A percentile compares a stretch with the other conserved stretches of the same genome.
phyloP scores from a whole-genome alignment of 495 filamentous ascomycete species.

The Talaromyces nanjingensis region DNA sequence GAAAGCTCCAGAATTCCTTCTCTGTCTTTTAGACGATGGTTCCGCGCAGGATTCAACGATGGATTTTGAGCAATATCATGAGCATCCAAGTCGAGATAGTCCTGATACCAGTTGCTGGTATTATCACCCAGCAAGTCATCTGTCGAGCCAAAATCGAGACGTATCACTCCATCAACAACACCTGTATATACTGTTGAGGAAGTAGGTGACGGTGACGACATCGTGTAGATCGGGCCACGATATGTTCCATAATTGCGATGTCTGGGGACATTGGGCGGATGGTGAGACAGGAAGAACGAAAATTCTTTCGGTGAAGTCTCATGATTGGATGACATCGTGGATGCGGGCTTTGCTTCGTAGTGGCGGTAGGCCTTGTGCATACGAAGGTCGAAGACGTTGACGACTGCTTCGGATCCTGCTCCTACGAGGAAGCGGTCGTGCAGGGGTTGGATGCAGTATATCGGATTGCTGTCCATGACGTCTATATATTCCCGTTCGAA shows the following conservation, averaged over 20 bases:
- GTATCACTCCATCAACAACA: conserved; percentile 42
- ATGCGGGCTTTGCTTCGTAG: conserved; percentile 22
- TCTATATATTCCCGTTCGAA: conserved; percentile 47
- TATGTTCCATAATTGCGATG: conserved; percentile 19
- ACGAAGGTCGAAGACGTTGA: conserved; percentile 63
- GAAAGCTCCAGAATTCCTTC: conserved; percentile 24
- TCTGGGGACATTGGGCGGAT: conserved; percentile 3
- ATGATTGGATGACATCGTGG: neutral
- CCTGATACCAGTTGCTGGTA: conserved; percentile 26
- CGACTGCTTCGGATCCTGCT: conserved; percentile 44
- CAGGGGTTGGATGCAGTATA: conserved; percentile 54
- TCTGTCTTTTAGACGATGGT: neutral
- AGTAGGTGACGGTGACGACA: conserved; percentile 48
- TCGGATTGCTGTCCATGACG: conserved; percentile 45
- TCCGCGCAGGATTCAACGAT: neutral
- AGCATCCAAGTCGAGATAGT: conserved; percentile 16
- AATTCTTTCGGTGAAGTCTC: conserved; percentile 17
- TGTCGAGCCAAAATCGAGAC: conserved; percentile 46
- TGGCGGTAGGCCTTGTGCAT: conserved; percentile 42
- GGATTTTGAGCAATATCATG: conserved; percentile 14
- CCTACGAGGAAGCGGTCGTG: conserved; percentile 53
- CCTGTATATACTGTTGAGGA: conserved; percentile 55
- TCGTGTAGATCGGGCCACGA: conserved; percentile 48
- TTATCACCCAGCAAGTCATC: conserved; percentile 31
- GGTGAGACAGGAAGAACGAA: conserved; percentile 32